These are phyloP conservation scores for Trametes sp. DNA, from an alignment of 1,284 basidiomycete genomes.

Conservation along the genomic window DNA sequence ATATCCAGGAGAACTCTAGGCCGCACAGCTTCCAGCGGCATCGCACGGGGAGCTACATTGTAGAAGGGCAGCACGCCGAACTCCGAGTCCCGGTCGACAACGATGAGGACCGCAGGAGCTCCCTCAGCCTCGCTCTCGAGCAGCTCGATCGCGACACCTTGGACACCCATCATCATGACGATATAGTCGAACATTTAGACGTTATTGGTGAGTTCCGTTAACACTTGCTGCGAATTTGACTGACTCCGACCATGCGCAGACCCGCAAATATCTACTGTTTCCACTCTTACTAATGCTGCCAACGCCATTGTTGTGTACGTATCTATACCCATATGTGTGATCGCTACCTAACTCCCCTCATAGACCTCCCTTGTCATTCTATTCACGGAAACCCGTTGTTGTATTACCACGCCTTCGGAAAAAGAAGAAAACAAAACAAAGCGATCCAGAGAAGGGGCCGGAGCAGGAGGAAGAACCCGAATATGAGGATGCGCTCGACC, in stretches of 20 bases:
- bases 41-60: conserved; percentile 19
- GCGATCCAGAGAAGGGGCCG: conserved; percentile 44
- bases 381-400: conserved; percentile 73
- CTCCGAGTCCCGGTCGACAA: conserved; percentile 40
- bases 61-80: conserved; percentile 45
- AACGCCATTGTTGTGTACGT: conserved; percentile 76
- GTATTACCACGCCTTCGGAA: conserved; percentile 51
- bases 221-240: not conserved
- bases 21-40: conserved; percentile 12
- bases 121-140: conserved; percentile 31
- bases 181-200: conserved; percentile 80
- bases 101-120: conserved; percentile 51
- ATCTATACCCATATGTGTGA: not conserved
- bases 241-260: conserved; percentile 50
- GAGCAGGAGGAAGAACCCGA: conserved; percentile 30
- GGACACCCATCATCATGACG: conserved; percentile 64
- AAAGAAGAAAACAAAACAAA: conserved; percentile 25
- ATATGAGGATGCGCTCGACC: conserved; percentile 70
- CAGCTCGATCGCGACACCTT: conserved; percentile 29
- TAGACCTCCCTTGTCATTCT: conserved; percentile 73
- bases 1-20: conserved; percentile 10
- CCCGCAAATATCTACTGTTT: conserved; percentile 74
- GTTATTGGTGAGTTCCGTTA: conserved; percentile 63
- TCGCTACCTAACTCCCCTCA: not conserved
- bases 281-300: conserved; percentile 78